Base-by-base conservation (phyloP, 768 basidiomycete genomes). In the Collybiopsis confluens region DNA sequence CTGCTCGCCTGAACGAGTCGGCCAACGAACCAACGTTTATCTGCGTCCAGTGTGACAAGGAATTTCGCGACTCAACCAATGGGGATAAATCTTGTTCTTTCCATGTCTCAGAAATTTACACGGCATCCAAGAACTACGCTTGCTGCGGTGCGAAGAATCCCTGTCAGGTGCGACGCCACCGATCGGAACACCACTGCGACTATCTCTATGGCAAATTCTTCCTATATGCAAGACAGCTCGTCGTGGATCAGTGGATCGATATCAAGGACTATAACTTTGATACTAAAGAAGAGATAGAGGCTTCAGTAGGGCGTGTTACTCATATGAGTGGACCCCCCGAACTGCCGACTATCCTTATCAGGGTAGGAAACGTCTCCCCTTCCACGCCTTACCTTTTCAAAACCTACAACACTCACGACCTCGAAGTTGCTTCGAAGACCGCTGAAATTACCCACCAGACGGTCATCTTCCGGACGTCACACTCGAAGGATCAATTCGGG, bases 181-280 rank as follows among this genome's bases (percentile, higher is more conserved):
- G 72, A 40, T 58, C 68, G 1, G 67, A 65, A 46, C 72, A 73
- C 49, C 73, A 75, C 49, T 73, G 69, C 54, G 71, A 75, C 28
- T 75, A 73, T 56, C 68, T 72, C 5, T 75, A 75, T 45, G 69
- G 62, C 10, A 57, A 58, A 6, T 75, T 75, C 62, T 75, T 75
- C 53, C 58, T 63, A 20, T 64, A 69, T 33, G 63, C 65, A n/a
- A 54, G 62, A 18, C 61, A 57, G 9, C 62, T 74, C 38, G 61
- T 61, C 23, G 63, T 61, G 30, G 68, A 72, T 2, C 54, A 64
- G 37, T 73, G 71, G 70, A 60, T 64, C 10, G 55, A 61, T 4
- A 59, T 70, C 4, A 65, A 70, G 54, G 73, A 74, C 56, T 66
- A 62, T 37, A 68, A 73, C 54, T 61, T 74, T 15, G 70, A 73